These are phyloP conservation scores for Parascedosporium putredinis DNA, from an alignment of 2,329 filamentous ascomycete species.

Conservation along the genomic window DNA sequence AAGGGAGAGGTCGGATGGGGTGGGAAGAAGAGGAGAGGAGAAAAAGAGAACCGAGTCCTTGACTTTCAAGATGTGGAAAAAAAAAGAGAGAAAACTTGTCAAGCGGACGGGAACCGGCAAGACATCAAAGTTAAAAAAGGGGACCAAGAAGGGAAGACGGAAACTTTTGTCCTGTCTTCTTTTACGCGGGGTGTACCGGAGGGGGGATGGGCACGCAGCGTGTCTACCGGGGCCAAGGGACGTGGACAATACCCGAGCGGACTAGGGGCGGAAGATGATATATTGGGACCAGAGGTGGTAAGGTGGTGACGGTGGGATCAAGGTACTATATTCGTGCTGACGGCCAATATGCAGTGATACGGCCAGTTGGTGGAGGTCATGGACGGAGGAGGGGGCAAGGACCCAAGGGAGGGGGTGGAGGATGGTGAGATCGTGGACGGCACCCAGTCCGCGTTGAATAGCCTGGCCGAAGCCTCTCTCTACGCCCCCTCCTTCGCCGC, in stretches of 20 bases:
- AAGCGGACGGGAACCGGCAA: not conserved
- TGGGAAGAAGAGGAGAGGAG: not conserved
- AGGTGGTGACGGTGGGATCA: not conserved
- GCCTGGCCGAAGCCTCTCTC: not conserved
- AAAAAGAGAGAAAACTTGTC: not conserved
- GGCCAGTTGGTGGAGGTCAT: no score
- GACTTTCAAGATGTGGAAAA: not conserved
- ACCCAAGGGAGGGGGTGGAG: not conserved
- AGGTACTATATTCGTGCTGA: constrained; percentile 2
- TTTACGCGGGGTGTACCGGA: not conserved
- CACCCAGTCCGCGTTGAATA: not conserved
- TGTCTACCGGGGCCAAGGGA: not conserved
- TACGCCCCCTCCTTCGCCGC: no score
- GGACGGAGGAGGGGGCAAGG: not conserved
- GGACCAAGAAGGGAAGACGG: no score
- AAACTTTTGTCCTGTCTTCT: no score
- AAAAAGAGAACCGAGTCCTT: not conserved
- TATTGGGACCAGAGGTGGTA: no score
- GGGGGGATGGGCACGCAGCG: not conserved
- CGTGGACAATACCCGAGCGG: not conserved
- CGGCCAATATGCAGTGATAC: constrained; percentile 4
- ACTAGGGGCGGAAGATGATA: not conserved
- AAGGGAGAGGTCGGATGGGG: no score
- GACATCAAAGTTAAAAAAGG: no score
- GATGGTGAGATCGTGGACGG: not conserved